Percentiles rank a stretch among this genome's conserved stretches.
Evolutionary conservation across 1,284 basidiomycete genomes (phyloP).

Genomic region (Irpex rosettiformis): DNA sequence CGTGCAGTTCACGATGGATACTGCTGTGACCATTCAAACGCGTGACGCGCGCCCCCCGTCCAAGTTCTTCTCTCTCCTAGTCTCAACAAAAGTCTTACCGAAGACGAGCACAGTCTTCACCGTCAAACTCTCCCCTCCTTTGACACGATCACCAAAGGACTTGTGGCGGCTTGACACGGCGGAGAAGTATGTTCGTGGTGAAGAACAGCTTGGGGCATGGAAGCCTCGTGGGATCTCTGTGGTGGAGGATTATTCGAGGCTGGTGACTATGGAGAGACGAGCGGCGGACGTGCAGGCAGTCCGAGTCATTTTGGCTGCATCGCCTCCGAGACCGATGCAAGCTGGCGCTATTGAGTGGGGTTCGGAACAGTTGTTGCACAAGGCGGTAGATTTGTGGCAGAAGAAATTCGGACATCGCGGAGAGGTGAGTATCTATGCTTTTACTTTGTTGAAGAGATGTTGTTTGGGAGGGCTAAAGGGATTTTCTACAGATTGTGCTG

Average conservation of each 20-base stretch:
- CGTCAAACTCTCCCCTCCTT: constrained; percentile 77
- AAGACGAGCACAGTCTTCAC: constrained; percentile 82
- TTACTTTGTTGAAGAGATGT: neutral
- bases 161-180: constrained; percentile 94
- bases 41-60: constrained; percentile 86
- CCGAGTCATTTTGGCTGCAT: constrained; percentile 67
- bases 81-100: constrained; percentile 66
- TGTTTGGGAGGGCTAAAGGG: neutral
- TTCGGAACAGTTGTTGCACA: constrained; percentile 57
- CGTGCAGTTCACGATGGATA: constrained; percentile 82
- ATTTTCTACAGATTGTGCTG: constrained; percentile 59
- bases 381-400: constrained; percentile 77
- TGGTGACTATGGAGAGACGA: constrained; percentile 67
- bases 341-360: constrained; percentile 61
- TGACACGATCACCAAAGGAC: constrained; percentile 85
- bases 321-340: constrained; percentile 43
- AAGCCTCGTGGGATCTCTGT: constrained; percentile 84
- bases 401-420: constrained; percentile 74
- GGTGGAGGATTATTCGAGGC: constrained; percentile 78
- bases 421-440: constrained; percentile 48
- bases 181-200: constrained; percentile 90
- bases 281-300: constrained; percentile 90
- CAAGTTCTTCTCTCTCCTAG: constrained; percentile 72
- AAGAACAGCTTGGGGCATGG: constrained; percentile 83
- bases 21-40: constrained; percentile 82